phyloP scores from a whole-genome alignment of 139 green algal species.

The Coelastrella sp. region DNA sequence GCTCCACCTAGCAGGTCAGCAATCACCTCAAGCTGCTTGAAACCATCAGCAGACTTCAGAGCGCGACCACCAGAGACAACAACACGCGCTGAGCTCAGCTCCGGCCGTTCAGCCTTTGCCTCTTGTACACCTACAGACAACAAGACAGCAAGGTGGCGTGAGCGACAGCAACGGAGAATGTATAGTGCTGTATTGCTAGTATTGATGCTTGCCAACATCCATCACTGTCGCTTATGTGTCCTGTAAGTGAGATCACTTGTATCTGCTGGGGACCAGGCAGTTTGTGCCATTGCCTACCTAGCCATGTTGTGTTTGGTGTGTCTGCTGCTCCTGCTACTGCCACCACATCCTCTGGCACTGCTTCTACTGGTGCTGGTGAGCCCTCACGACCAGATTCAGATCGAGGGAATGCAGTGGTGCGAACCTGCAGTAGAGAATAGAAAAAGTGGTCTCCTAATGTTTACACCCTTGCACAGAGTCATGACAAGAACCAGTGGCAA shows the following conservation, averaged over 20 bases:
- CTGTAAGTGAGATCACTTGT: too few species aligned
- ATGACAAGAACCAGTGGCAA: too few species aligned
- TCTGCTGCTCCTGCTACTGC: slow-evolving; percentile 46
- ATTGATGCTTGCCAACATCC: not conserved
- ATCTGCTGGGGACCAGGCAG: too few species aligned
- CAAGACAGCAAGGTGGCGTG: not conserved
- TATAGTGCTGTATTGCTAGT: not conserved
- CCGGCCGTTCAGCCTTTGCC: slow-evolving; percentile 69
- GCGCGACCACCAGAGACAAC: slow-evolving; percentile 82
- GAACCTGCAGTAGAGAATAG: slow-evolving; percentile 58
- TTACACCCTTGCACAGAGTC: not conserved
- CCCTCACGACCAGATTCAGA: not conserved
- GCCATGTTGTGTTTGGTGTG: slow-evolving; percentile 27
- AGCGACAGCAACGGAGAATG: not conserved
- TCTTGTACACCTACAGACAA: slow-evolving; percentile 60
- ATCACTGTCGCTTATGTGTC: too few species aligned
- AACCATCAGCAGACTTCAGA: slow-evolving; percentile 90
- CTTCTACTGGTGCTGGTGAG: slow-evolving; percentile 56
- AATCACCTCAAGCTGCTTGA: slow-evolving; percentile 84
- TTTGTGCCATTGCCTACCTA: slow-evolving; percentile 7
- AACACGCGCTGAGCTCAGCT: slow-evolving; percentile 79
- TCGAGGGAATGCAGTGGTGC: slow-evolving; percentile 80
- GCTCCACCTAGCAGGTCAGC: slow-evolving; percentile 89
- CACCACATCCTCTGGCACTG: slow-evolving; percentile 60
- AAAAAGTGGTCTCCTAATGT: not conserved